These are phyloP conservation scores for Podila verticillata DNA, from an alignment of 192 early-diverging fungal genomes.

Conservation along the genomic window DNA sequence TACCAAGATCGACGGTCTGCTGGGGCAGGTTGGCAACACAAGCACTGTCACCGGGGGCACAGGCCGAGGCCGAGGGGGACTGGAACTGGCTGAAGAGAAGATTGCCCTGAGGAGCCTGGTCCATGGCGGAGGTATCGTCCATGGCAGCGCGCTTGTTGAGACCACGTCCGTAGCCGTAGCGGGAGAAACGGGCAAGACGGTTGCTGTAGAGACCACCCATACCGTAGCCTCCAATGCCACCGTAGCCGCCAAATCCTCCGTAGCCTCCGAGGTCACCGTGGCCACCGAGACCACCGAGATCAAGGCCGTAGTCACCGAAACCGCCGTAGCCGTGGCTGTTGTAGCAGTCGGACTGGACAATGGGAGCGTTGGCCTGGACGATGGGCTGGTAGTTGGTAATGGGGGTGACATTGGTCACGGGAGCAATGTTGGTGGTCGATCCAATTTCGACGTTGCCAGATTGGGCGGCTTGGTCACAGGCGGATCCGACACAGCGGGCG, in stretches of 20 bases:
- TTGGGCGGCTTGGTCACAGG: conserved; percentile 22
- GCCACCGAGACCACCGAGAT: background rate
- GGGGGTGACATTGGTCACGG: conserved; percentile 27
- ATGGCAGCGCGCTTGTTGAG: background rate
- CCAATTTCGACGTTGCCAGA: conserved; percentile 21
- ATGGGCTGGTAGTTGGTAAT: conserved; percentile 28
- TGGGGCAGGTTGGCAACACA: conserved; percentile 24
- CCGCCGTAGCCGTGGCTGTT: background rate
- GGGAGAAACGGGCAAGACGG: background rate
- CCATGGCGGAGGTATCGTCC: background rate
- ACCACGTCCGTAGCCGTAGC: conserved; percentile 1
- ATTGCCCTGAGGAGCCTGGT: background rate
- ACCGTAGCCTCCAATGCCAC: background rate
- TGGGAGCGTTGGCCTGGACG: conserved; percentile 17
- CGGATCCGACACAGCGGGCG: conserved; percentile 10
- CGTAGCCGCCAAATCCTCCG: background rate
- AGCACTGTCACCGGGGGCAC: conserved; percentile 1
- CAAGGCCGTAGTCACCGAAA: background rate
- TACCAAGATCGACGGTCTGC: conserved; percentile 36
- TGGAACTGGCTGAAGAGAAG: conserved; percentile 49
- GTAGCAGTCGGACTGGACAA: conserved; percentile 32
- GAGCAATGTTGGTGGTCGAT: conserved; percentile 28
- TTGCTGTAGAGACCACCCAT: background rate
- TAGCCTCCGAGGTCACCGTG: background rate
- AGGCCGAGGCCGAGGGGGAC: background rate